Base-by-base conservation (phyloP, 1,284 basidiomycete genomes). In the Naganishia sp. region DNA sequence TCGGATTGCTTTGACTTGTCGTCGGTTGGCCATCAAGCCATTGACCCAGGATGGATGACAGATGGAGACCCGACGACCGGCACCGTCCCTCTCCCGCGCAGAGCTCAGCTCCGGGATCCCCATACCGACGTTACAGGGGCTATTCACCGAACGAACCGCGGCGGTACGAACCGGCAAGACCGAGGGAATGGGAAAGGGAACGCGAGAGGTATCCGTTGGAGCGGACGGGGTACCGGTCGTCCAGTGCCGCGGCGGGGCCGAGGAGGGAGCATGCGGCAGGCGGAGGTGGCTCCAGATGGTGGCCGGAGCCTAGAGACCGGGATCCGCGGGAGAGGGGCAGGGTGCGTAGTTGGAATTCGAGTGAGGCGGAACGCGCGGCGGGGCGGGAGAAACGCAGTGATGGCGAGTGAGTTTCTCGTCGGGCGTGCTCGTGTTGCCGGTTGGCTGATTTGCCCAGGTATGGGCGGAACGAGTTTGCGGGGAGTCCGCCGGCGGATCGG, bases 1-100 rank as follows among this genome's bases (percentile, higher is more conserved):
- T n/a, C n/a, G n/a, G n/a, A n/a, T n/a, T n/a, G n/a, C n/a, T n/a
- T n/a, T n/a, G n/a, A n/a, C n/a, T n/a, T n/a, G n/a, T n/a, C n/a
- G n/a, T n/a, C n/a, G n/a, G n/a, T n/a, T n/a, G n/a, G n/a, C n/a
- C n/a, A n/a, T n/a, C n/a, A n/a, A n/a, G n/a, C n/a, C n/a, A n/a
- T n/a, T n/a, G n/a, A n/a, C 28, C 28, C 28, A 25, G n/a, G 11
- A 61, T 61, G 58, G 58, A 61, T 35, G 58, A 61, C 49, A 21
- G 58, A 42, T 41, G 35, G 4, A 41, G 58, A 61, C 49, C 46
- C 28, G 25, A 21, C 31, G 45, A 49, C 21, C 39, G 45, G 32
- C 39, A 32, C 49, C 58, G 58, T 3, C 28, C 35, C 15, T 10
- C 21, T 5, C 56, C 25, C 18, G 28, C 43, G 6, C 41, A 28